Conservation (phyloP, 495 filamentous ascomycete genomes). For the Aeminium ludgeri region DNA sequence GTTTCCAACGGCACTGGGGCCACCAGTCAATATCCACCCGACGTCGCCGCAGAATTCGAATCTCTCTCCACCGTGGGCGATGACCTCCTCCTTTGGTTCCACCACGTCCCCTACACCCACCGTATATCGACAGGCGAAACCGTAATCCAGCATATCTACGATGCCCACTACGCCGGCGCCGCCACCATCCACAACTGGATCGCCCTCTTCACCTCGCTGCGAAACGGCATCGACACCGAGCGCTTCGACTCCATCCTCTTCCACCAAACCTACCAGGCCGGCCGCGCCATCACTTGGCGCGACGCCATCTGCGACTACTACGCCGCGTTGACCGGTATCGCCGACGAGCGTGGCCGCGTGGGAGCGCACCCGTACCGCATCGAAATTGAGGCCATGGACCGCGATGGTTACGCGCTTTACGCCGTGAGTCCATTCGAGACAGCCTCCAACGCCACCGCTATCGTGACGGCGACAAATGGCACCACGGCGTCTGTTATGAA, state of each 20-base stretch:
- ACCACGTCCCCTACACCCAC: conserved; percentile 55
- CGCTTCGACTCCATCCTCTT: conserved; percentile 41
- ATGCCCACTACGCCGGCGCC: conserved; percentile 51
- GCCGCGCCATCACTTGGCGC: conserved; percentile 51
- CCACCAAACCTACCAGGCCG: conserved; percentile 44
- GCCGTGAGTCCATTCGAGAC: conserved; percentile 40
- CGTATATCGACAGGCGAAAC: conserved; percentile 45
- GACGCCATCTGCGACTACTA: conserved; percentile 48
- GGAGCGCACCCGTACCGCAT: conserved; percentile 35
- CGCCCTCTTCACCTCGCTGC: conserved; percentile 34
- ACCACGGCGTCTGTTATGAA: conserved; percentile 34
- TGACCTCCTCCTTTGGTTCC: conserved; percentile 47
- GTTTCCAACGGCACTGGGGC: conserved; percentile 48
- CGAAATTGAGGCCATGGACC: conserved; percentile 45
- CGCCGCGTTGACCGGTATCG: conserved; percentile 37
- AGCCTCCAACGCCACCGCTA: conserved; percentile 21
- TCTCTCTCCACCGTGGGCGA: conserved; percentile 44
- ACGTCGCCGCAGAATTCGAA: conserved; percentile 41
- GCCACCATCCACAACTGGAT: conserved; percentile 41
- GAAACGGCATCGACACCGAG: conserved; percentile 41
- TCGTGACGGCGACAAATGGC: conserved; percentile 33
- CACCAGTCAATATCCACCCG: conserved; percentile 47
- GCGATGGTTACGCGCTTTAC: conserved; percentile 37
- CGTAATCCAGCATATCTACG: conserved; percentile 61
- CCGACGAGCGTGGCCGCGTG: conserved; percentile 37